phyloP scores from a whole-genome alignment of 768 basidiomycete species.

The Calocybe gangraenosa region DNA sequence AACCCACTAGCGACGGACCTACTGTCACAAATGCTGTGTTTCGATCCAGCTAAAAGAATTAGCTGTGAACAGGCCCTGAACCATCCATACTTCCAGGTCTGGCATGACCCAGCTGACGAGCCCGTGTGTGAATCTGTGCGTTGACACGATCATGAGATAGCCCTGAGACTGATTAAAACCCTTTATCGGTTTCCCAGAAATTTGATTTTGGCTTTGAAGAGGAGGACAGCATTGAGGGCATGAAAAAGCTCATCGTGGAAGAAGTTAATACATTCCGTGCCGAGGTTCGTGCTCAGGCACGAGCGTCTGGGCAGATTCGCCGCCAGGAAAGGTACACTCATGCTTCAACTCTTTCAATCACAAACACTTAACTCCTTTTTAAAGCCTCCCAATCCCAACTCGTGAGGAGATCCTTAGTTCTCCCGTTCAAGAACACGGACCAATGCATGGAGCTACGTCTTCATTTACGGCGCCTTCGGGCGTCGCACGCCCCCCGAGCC shows the following conservation, averaged over 20 bases:
- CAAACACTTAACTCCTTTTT: too few species aligned
- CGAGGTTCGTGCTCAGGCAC: slow-evolving; percentile 82
- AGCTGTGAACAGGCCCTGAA: slow-evolving; percentile 93
- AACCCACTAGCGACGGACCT: slow-evolving; percentile 94
- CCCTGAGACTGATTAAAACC: background rate
- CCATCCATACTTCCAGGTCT: slow-evolving; percentile 93
- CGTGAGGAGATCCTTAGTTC: slow-evolving; percentile 81
- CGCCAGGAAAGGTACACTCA: slow-evolving; percentile 66
- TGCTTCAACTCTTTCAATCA: too few species aligned
- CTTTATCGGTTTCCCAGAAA: slow-evolving; percentile 42
- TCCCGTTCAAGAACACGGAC: slow-evolving; percentile 63
- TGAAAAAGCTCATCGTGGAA: slow-evolving; percentile 92
- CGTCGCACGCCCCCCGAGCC: slow-evolving; percentile 51
- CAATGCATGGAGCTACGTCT: slow-evolving; percentile 64
- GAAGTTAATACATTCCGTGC: slow-evolving; percentile 89
- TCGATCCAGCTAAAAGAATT: slow-evolving; percentile 95
- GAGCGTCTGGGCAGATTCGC: slow-evolving; percentile 67
- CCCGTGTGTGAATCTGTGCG: slow-evolving; percentile 76
- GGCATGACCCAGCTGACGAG: slow-evolving; percentile 97
- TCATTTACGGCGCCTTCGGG: slow-evolving; percentile 49
- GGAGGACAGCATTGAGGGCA: slow-evolving; percentile 95
- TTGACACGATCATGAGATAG: slow-evolving; percentile 1
- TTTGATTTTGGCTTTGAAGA: slow-evolving; percentile 97
- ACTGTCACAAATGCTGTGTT: slow-evolving; percentile 85
- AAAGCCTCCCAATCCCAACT: slow-evolving; percentile 77